Conservation (phyloP, 139 green algal genomes). For the Deuterostichococcus epilithicus region DNA sequence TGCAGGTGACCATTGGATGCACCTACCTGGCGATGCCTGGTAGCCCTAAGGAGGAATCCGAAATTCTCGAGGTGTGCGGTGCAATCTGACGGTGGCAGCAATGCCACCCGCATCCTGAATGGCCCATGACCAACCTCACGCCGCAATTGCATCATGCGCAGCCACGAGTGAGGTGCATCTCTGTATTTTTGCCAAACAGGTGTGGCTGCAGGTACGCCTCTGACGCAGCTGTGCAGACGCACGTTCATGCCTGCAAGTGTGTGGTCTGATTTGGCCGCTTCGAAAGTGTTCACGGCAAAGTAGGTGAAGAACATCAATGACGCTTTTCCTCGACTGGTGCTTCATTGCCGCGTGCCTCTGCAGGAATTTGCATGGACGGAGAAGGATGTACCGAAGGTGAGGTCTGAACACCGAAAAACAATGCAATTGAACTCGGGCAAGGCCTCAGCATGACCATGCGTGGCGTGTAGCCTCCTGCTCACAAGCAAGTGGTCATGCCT, state of each 20-base stretch:
- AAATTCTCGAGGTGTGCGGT: not conserved
- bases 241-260: not conserved
- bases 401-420: conserved; percentile 6
- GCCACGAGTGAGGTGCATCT: too few relatives aligned
- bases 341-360: too few relatives aligned
- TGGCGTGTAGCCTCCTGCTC: too few relatives aligned
- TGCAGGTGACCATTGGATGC: not conserved
- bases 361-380: conserved; percentile 50
- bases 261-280: too few relatives aligned
- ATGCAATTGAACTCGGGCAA: not conserved
- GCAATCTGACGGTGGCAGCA: not conserved
- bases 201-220: not conserved
- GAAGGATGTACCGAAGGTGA: conserved; percentile 15
- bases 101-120: too few relatives aligned
- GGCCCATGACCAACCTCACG: too few relatives aligned
- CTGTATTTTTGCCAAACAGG: not conserved
- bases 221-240: not conserved
- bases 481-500: too few relatives aligned
- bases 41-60: not conserved
- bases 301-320: too few relatives aligned
- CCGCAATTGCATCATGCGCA: too few relatives aligned
- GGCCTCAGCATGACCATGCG: not conserved
- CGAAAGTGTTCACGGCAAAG: too few relatives aligned
- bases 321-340: too few relatives aligned
- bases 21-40: not conserved